A percentile compares a stretch with the other conserved stretches of the same genome.
Conservation (phyloP, 2,329 filamentous ascomycete genomes). For the Pestalotiopsis fici region DNA sequence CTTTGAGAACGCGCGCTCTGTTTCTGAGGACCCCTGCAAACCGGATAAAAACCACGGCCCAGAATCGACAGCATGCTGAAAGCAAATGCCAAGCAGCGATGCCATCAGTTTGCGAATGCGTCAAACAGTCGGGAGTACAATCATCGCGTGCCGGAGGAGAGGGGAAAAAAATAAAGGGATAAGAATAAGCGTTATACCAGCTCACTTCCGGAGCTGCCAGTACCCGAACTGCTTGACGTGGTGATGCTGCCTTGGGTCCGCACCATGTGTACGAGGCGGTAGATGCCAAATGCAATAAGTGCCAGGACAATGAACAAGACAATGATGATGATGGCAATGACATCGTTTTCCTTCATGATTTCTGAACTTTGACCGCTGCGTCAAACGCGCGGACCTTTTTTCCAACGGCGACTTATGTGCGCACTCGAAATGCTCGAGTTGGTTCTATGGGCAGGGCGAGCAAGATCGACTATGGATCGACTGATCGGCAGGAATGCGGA, state of each 20-base stretch:
- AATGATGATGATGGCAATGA: constrained; percentile 70
- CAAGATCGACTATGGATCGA: background rate
- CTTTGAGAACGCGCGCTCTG: no score
- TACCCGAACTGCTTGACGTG: constrained; percentile 18
- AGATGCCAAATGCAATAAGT: constrained; percentile 64
- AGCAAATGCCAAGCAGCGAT: no score
- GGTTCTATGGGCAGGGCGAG: background rate
- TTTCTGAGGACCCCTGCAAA: no score
- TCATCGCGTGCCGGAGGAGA: background rate
- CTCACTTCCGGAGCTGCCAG: constrained; percentile 13
- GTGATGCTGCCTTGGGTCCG: constrained; percentile 32
- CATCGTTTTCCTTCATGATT: constrained; percentile 65
- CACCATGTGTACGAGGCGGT: constrained; percentile 57
- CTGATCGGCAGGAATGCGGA: background rate
- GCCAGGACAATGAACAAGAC: constrained; percentile 65
- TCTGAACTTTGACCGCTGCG: constrained; percentile 19
- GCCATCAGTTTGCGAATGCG: no score
- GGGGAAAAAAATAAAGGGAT: no score
- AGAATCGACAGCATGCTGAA: no score
- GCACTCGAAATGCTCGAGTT: background rate
- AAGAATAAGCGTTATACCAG: background rate
- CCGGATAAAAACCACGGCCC: no score
- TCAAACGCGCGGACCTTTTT: background rate
- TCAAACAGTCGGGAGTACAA: no score
- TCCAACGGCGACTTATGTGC: background rate